Conservation (phyloP, 345 rosid genomes). For the Hibiscus tridactylites region DNA sequence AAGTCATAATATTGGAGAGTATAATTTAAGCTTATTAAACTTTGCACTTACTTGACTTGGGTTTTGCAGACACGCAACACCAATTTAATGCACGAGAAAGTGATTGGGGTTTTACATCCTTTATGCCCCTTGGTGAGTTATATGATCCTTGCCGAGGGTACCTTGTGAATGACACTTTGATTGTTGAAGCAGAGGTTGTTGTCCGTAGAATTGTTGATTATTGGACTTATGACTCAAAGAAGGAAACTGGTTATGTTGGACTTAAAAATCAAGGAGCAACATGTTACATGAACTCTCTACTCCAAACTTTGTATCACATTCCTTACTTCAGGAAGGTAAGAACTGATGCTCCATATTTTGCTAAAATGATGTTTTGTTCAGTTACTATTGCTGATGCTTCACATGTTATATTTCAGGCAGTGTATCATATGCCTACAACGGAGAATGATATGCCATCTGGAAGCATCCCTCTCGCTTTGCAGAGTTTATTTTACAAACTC, state of each 20-base stretch:
- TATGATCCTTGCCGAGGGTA: constrained; percentile 86
- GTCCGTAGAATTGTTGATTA: constrained; percentile 78
- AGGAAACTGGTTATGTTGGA: constrained; percentile 96
- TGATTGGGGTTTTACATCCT: constrained; percentile 93
- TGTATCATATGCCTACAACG: constrained; percentile 97
- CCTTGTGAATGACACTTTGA: constrained; percentile 64
- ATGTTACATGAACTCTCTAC: constrained; percentile 95
- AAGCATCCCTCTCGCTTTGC: constrained; percentile 93
- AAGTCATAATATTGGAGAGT: not conserved
- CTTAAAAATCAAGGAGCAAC: constrained; percentile 99
- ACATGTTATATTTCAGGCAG: constrained; percentile 50
- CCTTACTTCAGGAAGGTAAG: constrained; percentile 95
- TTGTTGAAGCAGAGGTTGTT: constrained; percentile 87
- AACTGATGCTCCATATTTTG: constrained; percentile 5
- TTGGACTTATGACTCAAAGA: constrained; percentile 83
- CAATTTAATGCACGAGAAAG: constrained; percentile 88
- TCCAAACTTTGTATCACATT: constrained; percentile 80
- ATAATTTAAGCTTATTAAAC: not conserved
- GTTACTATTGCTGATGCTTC: constrained; percentile 8
- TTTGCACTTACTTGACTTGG: constrained; percentile 7
- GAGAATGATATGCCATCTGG: constrained; percentile 87
- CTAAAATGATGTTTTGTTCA: not conserved
- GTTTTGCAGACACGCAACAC: constrained; percentile 76
- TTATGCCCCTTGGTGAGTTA: constrained; percentile 86
- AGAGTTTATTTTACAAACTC: constrained; percentile 96